These are phyloP conservation scores for Scheffersomyces quercinus DNA, from an alignment of 1,139 yeast species.

Conservation along the genomic window DNA sequence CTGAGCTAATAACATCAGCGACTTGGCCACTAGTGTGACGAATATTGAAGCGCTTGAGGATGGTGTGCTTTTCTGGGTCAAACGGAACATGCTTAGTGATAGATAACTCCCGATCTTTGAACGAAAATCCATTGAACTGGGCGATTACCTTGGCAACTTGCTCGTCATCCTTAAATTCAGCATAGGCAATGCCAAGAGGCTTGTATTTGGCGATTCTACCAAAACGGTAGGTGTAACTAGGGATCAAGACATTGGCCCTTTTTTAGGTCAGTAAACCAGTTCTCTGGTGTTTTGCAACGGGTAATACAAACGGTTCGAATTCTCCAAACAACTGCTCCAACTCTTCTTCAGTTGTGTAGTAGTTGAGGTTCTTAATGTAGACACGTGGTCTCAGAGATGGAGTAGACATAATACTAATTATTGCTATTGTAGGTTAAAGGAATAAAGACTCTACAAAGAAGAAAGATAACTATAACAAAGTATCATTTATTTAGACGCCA, in stretches of 20 bases:
- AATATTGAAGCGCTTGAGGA: too few species aligned
- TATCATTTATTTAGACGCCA: not conserved
- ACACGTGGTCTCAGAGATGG: conserved; percentile 21
- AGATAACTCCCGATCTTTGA: conserved; percentile 31
- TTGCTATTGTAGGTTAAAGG: not conserved
- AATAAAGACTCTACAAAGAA: not conserved
- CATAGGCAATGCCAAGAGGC: conserved; percentile 67
- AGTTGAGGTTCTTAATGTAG: conserved; percentile 55
- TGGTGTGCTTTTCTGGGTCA: not conserved
- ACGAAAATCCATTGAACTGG: conserved; percentile 40
- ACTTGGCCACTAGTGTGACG: conserved; percentile 1
- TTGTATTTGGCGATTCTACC: conserved; percentile 37
- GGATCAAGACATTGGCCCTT: conserved; percentile 48
- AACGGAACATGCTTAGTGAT: conserved; percentile 10
- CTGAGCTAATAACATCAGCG: not conserved
- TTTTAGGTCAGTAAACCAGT: not conserved
- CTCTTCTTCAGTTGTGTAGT: conserved; percentile 53
- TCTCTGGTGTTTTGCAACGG: not conserved
- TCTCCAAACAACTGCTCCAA: conserved; percentile 43
- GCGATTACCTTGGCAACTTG: conserved; percentile 50
- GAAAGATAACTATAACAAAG: too few species aligned
- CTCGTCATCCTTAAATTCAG: conserved; percentile 52
- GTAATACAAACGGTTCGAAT: conserved; percentile 20
- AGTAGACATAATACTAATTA: not conserved
- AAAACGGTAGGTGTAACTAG: conserved; percentile 54